Conservation (phyloP, 306 rosid genomes). For the Cyamopsis tetragonoloba region DNA sequence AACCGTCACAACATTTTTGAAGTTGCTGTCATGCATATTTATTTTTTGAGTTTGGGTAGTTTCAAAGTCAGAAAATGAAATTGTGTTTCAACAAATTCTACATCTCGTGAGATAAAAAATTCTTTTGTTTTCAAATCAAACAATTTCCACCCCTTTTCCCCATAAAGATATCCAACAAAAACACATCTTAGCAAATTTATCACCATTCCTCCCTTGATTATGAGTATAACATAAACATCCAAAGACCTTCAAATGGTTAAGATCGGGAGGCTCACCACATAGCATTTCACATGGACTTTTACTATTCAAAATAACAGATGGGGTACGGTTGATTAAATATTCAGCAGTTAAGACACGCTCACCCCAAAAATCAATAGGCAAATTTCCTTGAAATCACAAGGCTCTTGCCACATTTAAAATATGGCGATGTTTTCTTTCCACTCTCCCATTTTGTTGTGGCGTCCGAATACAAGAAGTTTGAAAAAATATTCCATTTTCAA, state of each 20-base stretch:
- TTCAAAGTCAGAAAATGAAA: background rate
- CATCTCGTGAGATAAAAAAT: background rate
- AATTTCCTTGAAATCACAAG: background rate
- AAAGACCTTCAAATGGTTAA: background rate
- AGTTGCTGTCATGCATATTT: no score
- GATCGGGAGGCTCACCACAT: background rate
- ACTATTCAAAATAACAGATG: background rate
- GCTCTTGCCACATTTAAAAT: background rate
- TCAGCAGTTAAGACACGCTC: background rate
- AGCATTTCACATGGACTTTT: background rate
- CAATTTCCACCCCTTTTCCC: no score
- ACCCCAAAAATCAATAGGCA: background rate
- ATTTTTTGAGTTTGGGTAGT: no score
- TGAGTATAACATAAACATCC: no score
- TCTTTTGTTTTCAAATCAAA: background rate
- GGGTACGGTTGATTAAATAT: background rate
- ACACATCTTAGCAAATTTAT: no score
- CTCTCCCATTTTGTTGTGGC: background rate
- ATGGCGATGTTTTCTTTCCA: background rate
- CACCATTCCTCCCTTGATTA: no score
- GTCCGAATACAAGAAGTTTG: background rate
- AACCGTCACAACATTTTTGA: no score
- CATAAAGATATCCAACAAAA: no score
- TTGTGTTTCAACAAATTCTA: background rate
- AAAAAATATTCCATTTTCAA: background rate